phyloP scores from a whole-genome alignment of 306 rosid species.

The Chamaecrista fasciculata region DNA sequence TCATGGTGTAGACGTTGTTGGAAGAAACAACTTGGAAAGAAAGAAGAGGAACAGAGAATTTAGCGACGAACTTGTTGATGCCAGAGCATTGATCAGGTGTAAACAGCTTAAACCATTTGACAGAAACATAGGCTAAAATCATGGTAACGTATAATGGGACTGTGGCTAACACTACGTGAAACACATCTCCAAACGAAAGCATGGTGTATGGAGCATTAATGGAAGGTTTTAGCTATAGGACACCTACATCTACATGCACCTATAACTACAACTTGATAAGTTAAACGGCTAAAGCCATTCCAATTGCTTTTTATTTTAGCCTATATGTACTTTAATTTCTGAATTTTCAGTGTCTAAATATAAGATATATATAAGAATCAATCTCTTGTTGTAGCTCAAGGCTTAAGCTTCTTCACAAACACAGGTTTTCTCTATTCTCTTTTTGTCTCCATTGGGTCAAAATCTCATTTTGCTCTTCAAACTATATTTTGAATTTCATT shows the following conservation, averaged over 20 bases:
- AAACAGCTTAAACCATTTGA: slow-evolving; percentile 92
- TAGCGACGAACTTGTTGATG: slow-evolving; percentile 89
- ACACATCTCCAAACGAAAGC: slow-evolving; percentile 71
- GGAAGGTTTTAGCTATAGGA: slow-evolving; percentile 17
- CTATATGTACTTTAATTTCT: no score
- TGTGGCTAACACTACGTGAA: slow-evolving; percentile 80
- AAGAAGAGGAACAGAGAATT: slow-evolving; percentile 83
- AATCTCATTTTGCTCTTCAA: no score
- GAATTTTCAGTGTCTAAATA: slow-evolving; percentile 36
- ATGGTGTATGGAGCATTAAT: slow-evolving; percentile 32
- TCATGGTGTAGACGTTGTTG: slow-evolving; percentile 78
- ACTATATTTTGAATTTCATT: no score
- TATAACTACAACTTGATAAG: slow-evolving; percentile 29
- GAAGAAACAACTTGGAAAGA: slow-evolving; percentile 83
- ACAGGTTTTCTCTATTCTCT: slow-evolving; percentile 44
- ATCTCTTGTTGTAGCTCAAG: no score
- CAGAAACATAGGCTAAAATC: slow-evolving; percentile 79
- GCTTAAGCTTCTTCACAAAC: slow-evolving; percentile 75
- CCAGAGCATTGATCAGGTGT: slow-evolving; percentile 91
- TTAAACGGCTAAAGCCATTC: no score
- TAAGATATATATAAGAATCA: no score
- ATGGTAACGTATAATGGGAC: slow-evolving; percentile 83
- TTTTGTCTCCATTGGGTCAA: no score
- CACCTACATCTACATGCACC: background rate
- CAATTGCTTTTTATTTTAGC: no score